These are phyloP conservation scores for Magnaporthales sp. DNA, from an alignment of 2,329 filamentous ascomycete species.

Conservation along the genomic window DNA sequence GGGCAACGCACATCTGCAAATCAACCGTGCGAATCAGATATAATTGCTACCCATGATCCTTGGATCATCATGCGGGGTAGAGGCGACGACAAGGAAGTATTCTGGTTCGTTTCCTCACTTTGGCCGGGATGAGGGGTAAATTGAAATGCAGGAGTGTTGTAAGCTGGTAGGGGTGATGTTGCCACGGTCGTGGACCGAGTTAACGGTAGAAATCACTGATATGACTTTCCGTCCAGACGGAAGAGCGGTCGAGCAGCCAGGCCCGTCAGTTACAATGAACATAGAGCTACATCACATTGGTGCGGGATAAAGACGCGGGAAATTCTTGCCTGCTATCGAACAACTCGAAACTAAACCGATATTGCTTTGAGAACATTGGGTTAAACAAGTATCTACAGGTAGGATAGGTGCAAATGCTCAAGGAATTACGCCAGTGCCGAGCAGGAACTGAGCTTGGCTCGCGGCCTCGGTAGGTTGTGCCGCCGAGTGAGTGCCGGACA, in stretches of 20 bases:
- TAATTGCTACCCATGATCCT: background rate
- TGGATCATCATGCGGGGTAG: background rate
- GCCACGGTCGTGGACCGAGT: background rate
- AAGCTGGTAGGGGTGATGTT: background rate
- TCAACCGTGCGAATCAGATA: conserved; percentile 1
- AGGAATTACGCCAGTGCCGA: background rate
- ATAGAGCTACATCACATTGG: no score
- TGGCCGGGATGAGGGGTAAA: conserved; percentile 3
- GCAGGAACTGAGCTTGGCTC: background rate
- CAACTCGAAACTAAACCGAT: background rate
- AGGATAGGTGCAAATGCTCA: background rate
- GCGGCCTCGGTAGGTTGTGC: background rate
- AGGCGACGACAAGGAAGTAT: background rate
- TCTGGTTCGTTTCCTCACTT: background rate
- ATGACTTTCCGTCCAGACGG: background rate
- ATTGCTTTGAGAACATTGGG: no score
- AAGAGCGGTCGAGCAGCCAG: background rate
- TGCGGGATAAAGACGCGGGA: background rate
- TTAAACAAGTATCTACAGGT: no score
- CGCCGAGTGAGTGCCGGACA: background rate
- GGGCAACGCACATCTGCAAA: background rate
- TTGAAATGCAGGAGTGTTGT: background rate
- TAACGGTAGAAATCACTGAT: background rate
- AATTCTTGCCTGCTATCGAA: background rate
- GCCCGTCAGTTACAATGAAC: background rate